Conservation (phyloP, 805 yeast species). For the Clavispora fructus region DNA sequence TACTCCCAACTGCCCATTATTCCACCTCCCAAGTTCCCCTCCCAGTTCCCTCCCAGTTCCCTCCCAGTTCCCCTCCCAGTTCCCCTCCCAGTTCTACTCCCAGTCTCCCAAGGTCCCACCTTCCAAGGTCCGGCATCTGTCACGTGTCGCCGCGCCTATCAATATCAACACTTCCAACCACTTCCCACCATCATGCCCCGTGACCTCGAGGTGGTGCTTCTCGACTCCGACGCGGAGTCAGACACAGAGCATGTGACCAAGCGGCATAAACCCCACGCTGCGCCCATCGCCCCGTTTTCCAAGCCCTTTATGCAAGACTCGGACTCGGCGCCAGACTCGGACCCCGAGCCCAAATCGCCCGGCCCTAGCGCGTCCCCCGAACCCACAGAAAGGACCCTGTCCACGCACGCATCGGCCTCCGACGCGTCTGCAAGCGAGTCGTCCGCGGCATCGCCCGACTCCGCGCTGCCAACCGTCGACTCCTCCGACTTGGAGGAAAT, state of each 20-base stretch:
- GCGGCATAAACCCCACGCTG: constrained; percentile 2
- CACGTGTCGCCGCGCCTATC: not conserved
- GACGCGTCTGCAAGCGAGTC: no score
- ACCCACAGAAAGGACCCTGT: no score
- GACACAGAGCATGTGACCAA: constrained; percentile 7
- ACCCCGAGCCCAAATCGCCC: not conserved
- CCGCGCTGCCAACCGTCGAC: constrained; percentile 2
- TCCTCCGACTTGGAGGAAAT: constrained; percentile 11
- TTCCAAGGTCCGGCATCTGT: no score
- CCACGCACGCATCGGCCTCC: no score
- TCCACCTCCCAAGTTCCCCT: no score
- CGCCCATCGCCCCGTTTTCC: constrained; percentile 7
- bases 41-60: no score
- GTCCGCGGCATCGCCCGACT: not conserved
- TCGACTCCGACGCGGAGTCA: constrained; percentile 14
- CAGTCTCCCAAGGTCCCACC: no score
- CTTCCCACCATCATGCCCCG: not conserved
- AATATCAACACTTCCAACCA: not conserved
- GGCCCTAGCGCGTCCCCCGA: not conserved
- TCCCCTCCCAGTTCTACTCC: no score
- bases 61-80: no score
- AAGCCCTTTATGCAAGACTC: constrained; percentile 15
- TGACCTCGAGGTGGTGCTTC: constrained; percentile 7
- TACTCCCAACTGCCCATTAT: no score
- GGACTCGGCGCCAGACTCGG: constrained; percentile 5